Evolutionary conservation across 2,329 filamentous ascomycete species (phyloP), one percentile per base, ranked within the genome.

Genomic region (Tolypocladium paradoxum): DNA sequence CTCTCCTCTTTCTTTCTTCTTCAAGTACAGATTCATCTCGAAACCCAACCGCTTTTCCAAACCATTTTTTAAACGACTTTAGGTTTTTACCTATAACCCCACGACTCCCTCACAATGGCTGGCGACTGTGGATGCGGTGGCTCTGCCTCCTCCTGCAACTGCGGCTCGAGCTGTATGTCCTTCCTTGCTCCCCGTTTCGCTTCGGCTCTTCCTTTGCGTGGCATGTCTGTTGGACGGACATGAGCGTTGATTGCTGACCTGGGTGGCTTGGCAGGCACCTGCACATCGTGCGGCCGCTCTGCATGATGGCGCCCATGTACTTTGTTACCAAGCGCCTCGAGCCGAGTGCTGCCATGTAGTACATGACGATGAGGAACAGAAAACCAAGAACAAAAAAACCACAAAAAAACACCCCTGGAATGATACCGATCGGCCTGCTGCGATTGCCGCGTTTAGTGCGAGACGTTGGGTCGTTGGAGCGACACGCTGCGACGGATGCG

Each of bases 71-170:
- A 31, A 6, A 6, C 48, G 20, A 11, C 49, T 52, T 55, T 24
- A 51, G 51, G 47, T 54, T 53, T 50, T 37, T 54, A 56, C 56
- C 52, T 47, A 34, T 46, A 53, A 24, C 31, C 37, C 54, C 20
- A 11, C 14, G 11, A 45, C 27, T 36, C 22, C 34, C 60, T 63
- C 62, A 67, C 58, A 60, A 70, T 70, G 67, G 59, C 65, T 65
- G 66, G 62, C 57, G 58, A 69, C 62, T 69, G 67, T 58, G 67
- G 66, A 58, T 69, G 67, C 62, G 67, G 65, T 57, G 64, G 66
- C 59, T 58, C 56, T 55, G 56, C 62, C 55, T 61, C 64, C 56
- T 55, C 61, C 55, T 69, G 67, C 64, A 67, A 63, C 64, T 69
- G 67, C 58, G 67, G 67, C 64, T 62, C 66, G 54, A 62, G 61